These are phyloP conservation scores for Viridothelium virens DNA, from an alignment of 495 filamentous ascomycete genomes.

Conservation along the genomic window DNA sequence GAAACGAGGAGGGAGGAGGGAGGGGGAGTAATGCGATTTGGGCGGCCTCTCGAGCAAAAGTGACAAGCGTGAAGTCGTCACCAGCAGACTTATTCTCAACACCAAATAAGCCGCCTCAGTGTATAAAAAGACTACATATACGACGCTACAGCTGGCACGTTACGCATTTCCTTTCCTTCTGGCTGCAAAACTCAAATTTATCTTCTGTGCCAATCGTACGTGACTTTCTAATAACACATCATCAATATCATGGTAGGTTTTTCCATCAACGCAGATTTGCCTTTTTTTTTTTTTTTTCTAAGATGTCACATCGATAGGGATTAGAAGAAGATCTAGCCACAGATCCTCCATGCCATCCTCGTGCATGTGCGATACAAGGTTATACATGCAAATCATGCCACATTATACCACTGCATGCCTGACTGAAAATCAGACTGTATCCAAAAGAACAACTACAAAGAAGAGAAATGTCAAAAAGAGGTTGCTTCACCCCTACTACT, in stretches of 20 bases:
- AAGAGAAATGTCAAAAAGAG: conserved; percentile 65
- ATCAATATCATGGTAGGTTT: not conserved
- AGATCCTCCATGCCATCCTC: conserved; percentile 80
- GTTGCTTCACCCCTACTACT: conserved; percentile 13
- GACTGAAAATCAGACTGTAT: conserved; percentile 58
- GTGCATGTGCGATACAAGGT: conserved; percentile 91
- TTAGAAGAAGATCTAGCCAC: conserved; percentile 60
- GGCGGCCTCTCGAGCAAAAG: not conserved
- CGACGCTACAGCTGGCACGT: too few species aligned
- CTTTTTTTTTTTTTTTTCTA: not conserved
- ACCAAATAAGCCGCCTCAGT: not conserved
- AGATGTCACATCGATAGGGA: conserved; percentile 13
- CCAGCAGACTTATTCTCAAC: not conserved
- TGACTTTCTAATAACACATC: not conserved
- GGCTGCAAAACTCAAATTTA: too few species aligned
- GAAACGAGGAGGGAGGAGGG: not conserved
- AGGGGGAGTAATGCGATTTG: not conserved
- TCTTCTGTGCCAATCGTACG: too few species aligned
- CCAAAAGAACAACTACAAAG: conserved; percentile 73
- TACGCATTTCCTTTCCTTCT: too few species aligned
- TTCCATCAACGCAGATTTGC: not conserved
- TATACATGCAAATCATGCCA: conserved; percentile 18
- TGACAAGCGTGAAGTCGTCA: not conserved
- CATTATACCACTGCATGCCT: conserved; percentile 20
- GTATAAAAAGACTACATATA: too few species aligned